Evolutionary conservation across 352 stramenopile genomes (phyloP), one percentile per base, ranked within the genome.

Genomic region (Pythium folliculosum): DNA sequence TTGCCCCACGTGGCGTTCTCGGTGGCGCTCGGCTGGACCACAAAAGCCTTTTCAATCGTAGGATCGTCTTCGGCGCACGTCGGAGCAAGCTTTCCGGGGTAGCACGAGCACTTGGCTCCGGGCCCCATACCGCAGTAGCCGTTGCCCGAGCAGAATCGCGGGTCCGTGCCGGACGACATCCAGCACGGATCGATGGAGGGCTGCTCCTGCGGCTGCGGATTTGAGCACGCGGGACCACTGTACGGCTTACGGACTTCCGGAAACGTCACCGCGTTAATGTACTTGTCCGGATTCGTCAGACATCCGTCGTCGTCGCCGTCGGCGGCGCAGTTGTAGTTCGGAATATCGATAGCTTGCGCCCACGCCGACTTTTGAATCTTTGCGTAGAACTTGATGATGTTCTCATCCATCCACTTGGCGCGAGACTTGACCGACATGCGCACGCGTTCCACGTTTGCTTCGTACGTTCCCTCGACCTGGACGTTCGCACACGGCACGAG

Each of bases 101-200:
- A 78, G 70, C 88, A 95, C 17, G 60, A 81, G 53, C 88, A 95
- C 16, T 68, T 90, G 0, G 84, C 86, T n/a, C 77, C 78, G 2
- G 86, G 86, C 6, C 86, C 86, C 17, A 76, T 68, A 0, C 77
- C 72, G 44, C 87, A 95, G 59, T 75, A 77, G 19, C 87, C 87
- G 62, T 92, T 82, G 19, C 80, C 86, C 3, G 77, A 86, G 50
- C 87, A 95, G 40, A 93, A 94, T 0, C 73, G 80, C 10, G 82
- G 70, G 62, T 90, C 90, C 13, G 75, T 65, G 5, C 85, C 87
- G 0, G 75, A 73, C 17, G 87, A 88, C 32, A 94, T 62, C 87
- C 87, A 95, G 61, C 87, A 95, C 27, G 82, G 80, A 63, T 95
- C 87, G 55, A 93, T 86, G 7, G 85, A 81, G 25, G 78, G 73